Base-by-base conservation (phyloP, 495 filamentous ascomycete species). In the Beverwykella pulmonaria region DNA sequence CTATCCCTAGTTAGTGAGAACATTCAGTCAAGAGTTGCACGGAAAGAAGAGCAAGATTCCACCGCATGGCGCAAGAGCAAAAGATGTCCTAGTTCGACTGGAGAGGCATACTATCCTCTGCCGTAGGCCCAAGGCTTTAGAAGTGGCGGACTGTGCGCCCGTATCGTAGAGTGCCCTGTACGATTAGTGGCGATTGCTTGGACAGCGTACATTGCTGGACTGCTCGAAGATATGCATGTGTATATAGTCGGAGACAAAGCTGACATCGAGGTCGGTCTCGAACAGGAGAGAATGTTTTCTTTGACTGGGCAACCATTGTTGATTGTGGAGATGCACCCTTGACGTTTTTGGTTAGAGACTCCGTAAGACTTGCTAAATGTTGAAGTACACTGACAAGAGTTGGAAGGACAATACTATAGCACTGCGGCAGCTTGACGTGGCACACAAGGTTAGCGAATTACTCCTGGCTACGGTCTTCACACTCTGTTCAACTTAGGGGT, bases 241-340 rank as follows among this genome's bases (percentile, higher is more conserved):
- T 12, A 34, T n/a, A n/a, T n/a, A 34, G 5, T 34, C 12, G 12
- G 30, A 34, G 30, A 34, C 12, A 34, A 12, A 12, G 30, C 30
- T 34, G 12, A 34, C 30, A 34, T 34, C 4, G 30, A 34, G 30
- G 30, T 47, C 20, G 44, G 44, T 5, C n/a, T 50, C 22, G 5
- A 44, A 44, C 54, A 73, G 79, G 77, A 2, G 66, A 78, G 53
- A 82, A 84, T 57, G 58, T 71, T 25, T 82, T 79, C 53, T 52
- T 71, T 17, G 75, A 77, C 64, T 83, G 82, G 79, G 80, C 79
- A 0, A 79, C 76, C 53, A 72, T 84, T 3, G 75, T 84, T 12
- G 82, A 84, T 61, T 84, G 82, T 61, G 82, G 81, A 8, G 80
- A 84, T 73, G 80, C 79, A 5, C 81, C 81, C 1, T 61, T 84